Evolutionary conservation across 2,329 filamentous ascomycete genomes (phyloP), one percentile per base, ranked within the genome.

Genomic region (Thyridium curvatum): DNA sequence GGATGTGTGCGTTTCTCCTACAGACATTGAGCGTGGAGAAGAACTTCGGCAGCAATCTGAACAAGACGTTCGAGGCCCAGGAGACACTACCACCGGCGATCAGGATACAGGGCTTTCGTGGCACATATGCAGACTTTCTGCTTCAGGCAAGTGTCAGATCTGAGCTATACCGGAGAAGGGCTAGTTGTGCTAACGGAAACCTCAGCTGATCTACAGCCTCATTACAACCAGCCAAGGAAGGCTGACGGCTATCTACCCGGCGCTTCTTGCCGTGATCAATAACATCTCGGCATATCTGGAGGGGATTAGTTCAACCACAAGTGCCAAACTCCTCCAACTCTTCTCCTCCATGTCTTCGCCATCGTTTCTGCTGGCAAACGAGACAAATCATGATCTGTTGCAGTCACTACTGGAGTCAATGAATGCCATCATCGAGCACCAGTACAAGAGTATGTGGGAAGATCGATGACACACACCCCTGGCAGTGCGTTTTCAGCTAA

Each of bases 1-100:
- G 93, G 40, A 96, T 97, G 89, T 96, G 93, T 61, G 83, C 94
- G n/a, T 97, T 98, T 59, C 74, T 97, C 32, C 66, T 98, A 31
- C 93, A 98, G 62, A 97, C 93, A 0, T 67, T 98, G 54, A 97
- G 91, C 53, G 89, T 94, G 3, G 93, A 97, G 62, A 77, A 84
- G 40, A 89, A 85, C 46, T 97, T 97, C 61, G 91, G 89, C 21
- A 78, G 84, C 54, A 91, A 88, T 51, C 71, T 98, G 37, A 97
- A 96, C 63, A 90, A 88, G 61, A 74, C 71, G 13, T 97, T 98
- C 50, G 83, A 89, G 46, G 85, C 82, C 2, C 91, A 96, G 58
- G 89, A 96, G 39, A 90, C 86, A 5, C 68, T 98, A 13, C 93
- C 93, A 12, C 62, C 77, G 13, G 83, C 79, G 35, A 91, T 98